Conservation (phyloP, 345 rosid species). For the Populus ilicifolia region DNA sequence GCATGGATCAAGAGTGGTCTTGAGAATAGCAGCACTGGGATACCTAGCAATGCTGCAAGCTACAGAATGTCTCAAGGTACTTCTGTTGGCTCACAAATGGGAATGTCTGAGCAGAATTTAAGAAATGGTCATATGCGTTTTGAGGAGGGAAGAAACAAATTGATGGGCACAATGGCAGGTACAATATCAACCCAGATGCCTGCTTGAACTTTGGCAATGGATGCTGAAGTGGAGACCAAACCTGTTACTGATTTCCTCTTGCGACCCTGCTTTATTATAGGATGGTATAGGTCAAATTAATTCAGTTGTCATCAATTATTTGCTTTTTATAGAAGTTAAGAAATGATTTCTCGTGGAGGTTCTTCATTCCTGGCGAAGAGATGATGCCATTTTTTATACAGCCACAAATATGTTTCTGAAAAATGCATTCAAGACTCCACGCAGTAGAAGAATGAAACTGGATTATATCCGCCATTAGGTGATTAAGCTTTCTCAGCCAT, state of each 20-base stretch:
- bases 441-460: constrained; percentile 6
- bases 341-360: constrained; percentile 15
- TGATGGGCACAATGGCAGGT: constrained; percentile 41
- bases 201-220: constrained; percentile 41
- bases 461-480: not conserved
- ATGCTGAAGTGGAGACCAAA: constrained; percentile 48
- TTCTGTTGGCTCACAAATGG: constrained; percentile 24
- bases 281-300: constrained; percentile 3
- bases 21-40: constrained; percentile 32
- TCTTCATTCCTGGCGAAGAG: constrained; percentile 3
- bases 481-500: not conserved
- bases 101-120: constrained; percentile 37
- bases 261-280: not conserved
- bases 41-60: constrained; percentile 18
- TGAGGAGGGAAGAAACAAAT: constrained; percentile 44
- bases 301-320: not conserved
- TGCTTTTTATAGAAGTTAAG: not conserved
- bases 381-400: constrained; percentile 13
- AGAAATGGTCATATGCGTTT: constrained; percentile 30
- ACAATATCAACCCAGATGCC: constrained; percentile 34
- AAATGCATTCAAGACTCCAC: constrained; percentile 3
- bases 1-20: constrained; percentile 84
- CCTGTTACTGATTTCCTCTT: not conserved
- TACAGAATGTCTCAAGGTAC: constrained; percentile 25
- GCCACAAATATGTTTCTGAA: not conserved